Conservation (phyloP, 169 alveolate species). For the Perkinsus chesapeaki region DNA sequence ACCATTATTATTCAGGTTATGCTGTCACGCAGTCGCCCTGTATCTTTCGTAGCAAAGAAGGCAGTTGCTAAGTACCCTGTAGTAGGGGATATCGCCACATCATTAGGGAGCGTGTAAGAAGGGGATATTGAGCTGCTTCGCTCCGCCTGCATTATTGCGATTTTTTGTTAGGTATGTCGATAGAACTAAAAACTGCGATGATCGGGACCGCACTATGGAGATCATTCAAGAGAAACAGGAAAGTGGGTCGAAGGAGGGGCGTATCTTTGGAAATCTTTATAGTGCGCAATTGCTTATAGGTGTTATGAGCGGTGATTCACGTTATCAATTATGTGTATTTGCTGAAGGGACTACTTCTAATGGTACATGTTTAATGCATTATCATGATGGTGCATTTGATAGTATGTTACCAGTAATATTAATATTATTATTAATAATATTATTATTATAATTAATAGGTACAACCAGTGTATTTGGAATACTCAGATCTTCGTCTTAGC, state of each 20-base stretch:
- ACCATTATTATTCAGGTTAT: background rate
- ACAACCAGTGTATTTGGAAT: background rate
- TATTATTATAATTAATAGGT: background rate
- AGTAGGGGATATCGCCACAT: background rate
- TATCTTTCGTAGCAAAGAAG: background rate
- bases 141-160: background rate
- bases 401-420: background rate
- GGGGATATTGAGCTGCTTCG: background rate
- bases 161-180: background rate
- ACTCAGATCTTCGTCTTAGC: background rate
- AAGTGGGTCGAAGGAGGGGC: background rate
- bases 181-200: background rate
- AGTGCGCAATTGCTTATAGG: background rate
- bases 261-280: background rate
- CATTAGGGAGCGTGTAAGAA: background rate
- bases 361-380: background rate
- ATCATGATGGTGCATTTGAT: background rate
- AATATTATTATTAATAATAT: background rate
- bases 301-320: background rate
- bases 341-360: background rate
- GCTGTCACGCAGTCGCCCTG: background rate
- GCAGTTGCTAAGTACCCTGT: background rate
- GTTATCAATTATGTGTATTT: background rate
- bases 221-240: background rate
- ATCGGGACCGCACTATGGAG: background rate